Evolutionary conservation across 768 basidiomycete species (phyloP), one percentile per base, ranked within the genome.

Genomic region (Suillus occidentalis): DNA sequence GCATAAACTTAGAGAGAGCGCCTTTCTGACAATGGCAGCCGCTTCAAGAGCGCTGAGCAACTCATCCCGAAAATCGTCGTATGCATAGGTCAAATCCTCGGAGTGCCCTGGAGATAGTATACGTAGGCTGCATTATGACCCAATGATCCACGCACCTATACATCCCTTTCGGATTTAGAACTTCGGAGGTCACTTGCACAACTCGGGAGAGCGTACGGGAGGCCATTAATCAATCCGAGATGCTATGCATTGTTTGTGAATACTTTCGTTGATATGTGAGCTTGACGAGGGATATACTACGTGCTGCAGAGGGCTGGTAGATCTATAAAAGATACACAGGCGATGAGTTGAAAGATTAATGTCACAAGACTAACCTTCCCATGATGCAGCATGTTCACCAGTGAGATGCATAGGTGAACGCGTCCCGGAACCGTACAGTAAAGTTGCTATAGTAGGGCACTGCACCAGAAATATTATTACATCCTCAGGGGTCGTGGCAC

Each of bases 391-490:
- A 22, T 40, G 31, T 55, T 37, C 22, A 58, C 37, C 39, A n/a
- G n/a, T 12, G 16, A 55, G 53, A 40, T 58, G 37, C 49, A 40
- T 58, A 58, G 37, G 37, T 28, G 25, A 25, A 37, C 14, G n/a
- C 14, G 14, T 39, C 52, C 52, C 34, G 20, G 53, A 36, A 39
- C 34, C 14, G 22, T 22, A 57, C 37, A 22, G 39, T 58, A 39
- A 28, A 59, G 40, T 59, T 59, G 40, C 39, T 59, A 40, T 59
- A 59, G 40, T 6, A 42, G 39, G 39, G 37, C 22, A 58, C 58
- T 28, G 58, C 58, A 59, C 25, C 58, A 40, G 10, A 20, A 36
- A 36, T 36, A 59, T 59, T 59, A 59, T n/a, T 31, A 25, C 25
- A 13, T 40, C 34, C 22, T 40, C 25, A 50, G 47, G 39, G 22